Conservation (phyloP, 1,139 yeast species). For the Candida dubliniensis region DNA sequence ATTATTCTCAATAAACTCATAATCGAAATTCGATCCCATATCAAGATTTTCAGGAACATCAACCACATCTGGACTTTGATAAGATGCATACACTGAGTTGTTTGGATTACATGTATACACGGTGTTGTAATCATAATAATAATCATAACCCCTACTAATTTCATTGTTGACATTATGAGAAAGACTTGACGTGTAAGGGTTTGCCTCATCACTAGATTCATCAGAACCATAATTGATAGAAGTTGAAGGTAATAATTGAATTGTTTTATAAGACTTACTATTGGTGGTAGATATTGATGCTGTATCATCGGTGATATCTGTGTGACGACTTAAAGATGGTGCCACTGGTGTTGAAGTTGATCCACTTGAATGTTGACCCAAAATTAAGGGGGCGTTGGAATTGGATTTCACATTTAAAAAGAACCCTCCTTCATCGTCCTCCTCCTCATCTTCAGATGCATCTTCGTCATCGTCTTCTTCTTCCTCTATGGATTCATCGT, state of each 20-base stretch:
- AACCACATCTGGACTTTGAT: conserved; percentile 38
- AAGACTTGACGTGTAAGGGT: conserved; percentile 58
- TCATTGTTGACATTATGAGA: conserved; percentile 75
- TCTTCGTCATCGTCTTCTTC: conserved; percentile 25
- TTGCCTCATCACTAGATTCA: conserved; percentile 59
- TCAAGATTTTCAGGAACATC: conserved; percentile 48
- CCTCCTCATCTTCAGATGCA: conserved; percentile 43
- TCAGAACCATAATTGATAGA: conserved; percentile 77
- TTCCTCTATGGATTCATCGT: conserved; percentile 22
- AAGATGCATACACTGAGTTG: conserved; percentile 40
- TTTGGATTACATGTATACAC: conserved; percentile 66
- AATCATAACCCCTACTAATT: conserved; percentile 69
- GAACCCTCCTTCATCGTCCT: conserved; percentile 69
- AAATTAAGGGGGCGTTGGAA: conserved; percentile 22
- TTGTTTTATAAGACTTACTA: conserved; percentile 48
- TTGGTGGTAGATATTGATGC: conserved; percentile 27
- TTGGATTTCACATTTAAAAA: conserved; percentile 58
- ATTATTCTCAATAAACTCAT: conserved; percentile 29
- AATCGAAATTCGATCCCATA: conserved; percentile 42
- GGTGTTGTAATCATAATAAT: conserved; percentile 83
- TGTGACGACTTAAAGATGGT: conserved; percentile 8
- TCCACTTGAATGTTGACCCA: conserved; percentile 8
- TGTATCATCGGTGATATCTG: conserved; percentile 28
- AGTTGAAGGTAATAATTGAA: conserved; percentile 79
- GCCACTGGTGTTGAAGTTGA: conserved; percentile 9